Percentiles rank a stretch among this genome's conserved stretches.
phyloP scores from a whole-genome alignment of 352 stramenopile species.

The Globisporangium barbulae region DNA sequence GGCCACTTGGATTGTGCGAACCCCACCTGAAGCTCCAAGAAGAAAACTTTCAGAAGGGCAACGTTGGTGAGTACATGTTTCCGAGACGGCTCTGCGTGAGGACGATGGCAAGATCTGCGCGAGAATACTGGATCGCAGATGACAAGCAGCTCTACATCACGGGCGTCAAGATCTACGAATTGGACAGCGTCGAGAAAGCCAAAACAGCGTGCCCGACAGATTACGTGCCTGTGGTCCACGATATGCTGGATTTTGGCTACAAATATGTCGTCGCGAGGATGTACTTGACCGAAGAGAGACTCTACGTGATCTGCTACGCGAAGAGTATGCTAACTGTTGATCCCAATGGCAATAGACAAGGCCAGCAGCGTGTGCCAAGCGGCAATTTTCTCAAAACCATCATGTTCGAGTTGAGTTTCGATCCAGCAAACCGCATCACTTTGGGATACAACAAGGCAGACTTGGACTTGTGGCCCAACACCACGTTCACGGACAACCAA shows the following conservation, averaged over 20 bases:
- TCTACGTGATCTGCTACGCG: neutral
- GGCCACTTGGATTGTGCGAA: no score
- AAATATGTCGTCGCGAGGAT: neutral
- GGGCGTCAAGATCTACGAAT: neutral
- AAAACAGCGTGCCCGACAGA: neutral
- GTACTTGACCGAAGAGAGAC: neutral
- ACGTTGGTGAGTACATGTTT: no score
- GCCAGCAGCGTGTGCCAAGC: neutral
- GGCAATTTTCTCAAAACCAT: neutral
- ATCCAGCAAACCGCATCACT: neutral
- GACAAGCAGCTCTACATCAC: neutral
- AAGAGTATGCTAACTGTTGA: neutral
- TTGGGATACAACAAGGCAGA: neutral
- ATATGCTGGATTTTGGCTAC: neutral
- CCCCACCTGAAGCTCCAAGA: neutral
- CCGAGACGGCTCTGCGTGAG: slow-evolving; percentile 1
- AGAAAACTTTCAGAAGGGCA: no score
- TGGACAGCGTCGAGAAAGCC: neutral
- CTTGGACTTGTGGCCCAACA: neutral
- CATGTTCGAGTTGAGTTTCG: neutral
- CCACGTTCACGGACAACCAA: neutral
- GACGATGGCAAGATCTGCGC: neutral
- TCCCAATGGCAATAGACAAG: neutral
- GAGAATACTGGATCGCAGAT: neutral
- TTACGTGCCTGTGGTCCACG: neutral